Percentiles rank a stretch among this genome's conserved stretches.
Evolutionary conservation across 177 flowering plant species (phyloP).

Genomic region (Tripterygium wilfordii): DNA sequence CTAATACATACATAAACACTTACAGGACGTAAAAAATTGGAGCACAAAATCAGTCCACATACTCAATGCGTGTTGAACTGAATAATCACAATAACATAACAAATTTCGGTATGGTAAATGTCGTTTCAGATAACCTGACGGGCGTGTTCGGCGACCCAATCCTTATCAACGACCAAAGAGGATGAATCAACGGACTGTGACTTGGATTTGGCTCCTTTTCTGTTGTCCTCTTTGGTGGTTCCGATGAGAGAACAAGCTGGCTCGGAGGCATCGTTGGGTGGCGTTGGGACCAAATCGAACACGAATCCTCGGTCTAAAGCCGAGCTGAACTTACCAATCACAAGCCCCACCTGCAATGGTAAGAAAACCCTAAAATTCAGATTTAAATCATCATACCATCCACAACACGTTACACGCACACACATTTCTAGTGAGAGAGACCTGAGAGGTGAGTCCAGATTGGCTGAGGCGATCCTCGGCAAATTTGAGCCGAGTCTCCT

Average conservation of each 20-base stretch:
- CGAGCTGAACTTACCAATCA: constrained; percentile 63
- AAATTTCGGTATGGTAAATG: too few relatives aligned
- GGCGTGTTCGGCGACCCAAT: constrained; percentile 91
- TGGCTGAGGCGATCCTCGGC: constrained; percentile 61
- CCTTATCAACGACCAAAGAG: constrained; percentile 52
- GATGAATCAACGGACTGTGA: constrained; percentile 40
- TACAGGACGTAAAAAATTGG: too few relatives aligned
- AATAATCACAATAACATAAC: neutral
- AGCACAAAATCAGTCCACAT: too few relatives aligned
- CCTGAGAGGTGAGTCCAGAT: constrained; percentile 54
- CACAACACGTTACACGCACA: too few relatives aligned
- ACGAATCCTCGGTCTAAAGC: constrained; percentile 67
- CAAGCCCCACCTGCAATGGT: constrained; percentile 64
- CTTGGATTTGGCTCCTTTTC: constrained; percentile 48
- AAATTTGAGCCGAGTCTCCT: constrained; percentile 54
- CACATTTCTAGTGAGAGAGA: constrained; percentile 3
- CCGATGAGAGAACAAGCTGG: constrained; percentile 59
- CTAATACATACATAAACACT: too few relatives aligned
- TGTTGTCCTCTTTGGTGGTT: constrained; percentile 35
- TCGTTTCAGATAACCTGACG: too few relatives aligned
- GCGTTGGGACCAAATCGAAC: constrained; percentile 74
- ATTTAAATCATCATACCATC: neutral
- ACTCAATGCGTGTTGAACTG: too few relatives aligned
- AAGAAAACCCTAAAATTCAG: neutral
- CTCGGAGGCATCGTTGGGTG: constrained; percentile 67